Base-by-base conservation (phyloP, 2,329 filamentous ascomycete species). In the Cordyceps fumosorosea region DNA sequence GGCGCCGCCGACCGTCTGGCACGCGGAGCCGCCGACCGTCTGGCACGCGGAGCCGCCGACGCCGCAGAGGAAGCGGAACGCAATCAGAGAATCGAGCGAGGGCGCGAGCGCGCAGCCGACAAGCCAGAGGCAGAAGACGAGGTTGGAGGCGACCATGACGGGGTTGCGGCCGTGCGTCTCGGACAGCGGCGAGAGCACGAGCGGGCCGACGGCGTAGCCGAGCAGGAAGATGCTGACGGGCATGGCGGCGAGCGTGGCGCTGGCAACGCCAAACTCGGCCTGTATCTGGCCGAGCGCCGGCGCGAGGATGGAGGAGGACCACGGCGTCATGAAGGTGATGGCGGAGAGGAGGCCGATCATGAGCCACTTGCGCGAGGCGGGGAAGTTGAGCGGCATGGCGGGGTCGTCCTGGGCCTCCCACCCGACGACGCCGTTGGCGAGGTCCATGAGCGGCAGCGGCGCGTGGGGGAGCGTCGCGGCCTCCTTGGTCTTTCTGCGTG, bases 311-410 rank as follows among this genome's bases (percentile, higher is more conserved):
- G 85, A 85, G 7, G 85, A 87, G 0, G 85, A 84, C 29, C 89
- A 83, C 0, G 86, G 85, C 0, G 85, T 87, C 68, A 89, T 82
- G 65, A 89, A 82, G 10, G 85, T 87, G 69, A 87, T 87, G 64
- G 76, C 74, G 0, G 84, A 80, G 22, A 89, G 78, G 20, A 84
- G 78, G 54, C 78, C 71, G 7, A 83, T 80, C 42, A 83, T 79
- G 20, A 79, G 70, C 84, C 85, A 88, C 74, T 87, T 88, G 66
- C 79, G 81, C 20, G 71, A 70, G 7, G 66, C 68, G 2, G 79
- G 65, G 74, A 87, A 86, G 70, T 87, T 87, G 66, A 84, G 76
- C 2, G 84, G 84, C 72, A 84, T 83, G 3, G 74, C 72, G 0
- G 82, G 83, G 68, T 87, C 84, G 60, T 81, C 77, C 67, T 83